A percentile compares a stretch with the other conserved stretches of the same genome.
These are phyloP conservation scores for Parasarocladium wereldwijsianum DNA, from an alignment of 2,329 filamentous ascomycete species.

Conservation along the genomic window DNA sequence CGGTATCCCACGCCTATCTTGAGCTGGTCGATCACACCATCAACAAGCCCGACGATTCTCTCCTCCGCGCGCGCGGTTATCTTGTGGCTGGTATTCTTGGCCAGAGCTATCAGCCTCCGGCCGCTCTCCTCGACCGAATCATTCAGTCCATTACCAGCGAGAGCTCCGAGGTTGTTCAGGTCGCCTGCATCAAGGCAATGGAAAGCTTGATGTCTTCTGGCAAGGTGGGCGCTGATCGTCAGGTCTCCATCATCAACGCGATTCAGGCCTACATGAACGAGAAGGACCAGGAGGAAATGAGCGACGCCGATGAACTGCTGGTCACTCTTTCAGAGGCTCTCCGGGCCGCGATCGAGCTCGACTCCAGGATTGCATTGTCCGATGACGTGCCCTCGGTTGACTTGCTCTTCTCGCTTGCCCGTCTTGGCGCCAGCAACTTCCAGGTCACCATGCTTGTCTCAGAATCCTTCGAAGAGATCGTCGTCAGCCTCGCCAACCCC, in stretches of 20 bases:
- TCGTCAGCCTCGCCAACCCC: slow-evolving; percentile 49
- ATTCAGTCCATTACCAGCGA: slow-evolving; percentile 64
- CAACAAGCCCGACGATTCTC: slow-evolving; percentile 50
- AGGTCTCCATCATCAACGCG: slow-evolving; percentile 45
- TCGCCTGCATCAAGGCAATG: slow-evolving; percentile 76
- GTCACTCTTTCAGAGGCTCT: slow-evolving; percentile 81
- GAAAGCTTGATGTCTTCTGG: slow-evolving; percentile 49
- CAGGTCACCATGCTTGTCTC: slow-evolving; percentile 77
- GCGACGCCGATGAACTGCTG: slow-evolving; percentile 82
- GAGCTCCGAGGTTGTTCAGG: slow-evolving; percentile 75
- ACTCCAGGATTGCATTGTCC: slow-evolving; percentile 59
- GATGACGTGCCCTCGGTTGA: slow-evolving; percentile 62
- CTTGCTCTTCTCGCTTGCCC: slow-evolving; percentile 76
- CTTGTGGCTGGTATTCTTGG: slow-evolving; percentile 71
- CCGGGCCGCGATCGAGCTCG: slow-evolving; percentile 66
- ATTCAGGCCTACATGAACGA: slow-evolving; percentile 60
- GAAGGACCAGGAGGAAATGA: slow-evolving; percentile 70
- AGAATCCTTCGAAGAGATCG: slow-evolving; percentile 84
- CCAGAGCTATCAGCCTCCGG: slow-evolving; percentile 49
- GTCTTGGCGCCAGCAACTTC: slow-evolving; percentile 78
- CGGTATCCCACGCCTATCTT: slow-evolving; percentile 59
- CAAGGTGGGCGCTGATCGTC: slow-evolving; percentile 36
- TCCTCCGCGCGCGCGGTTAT: slow-evolving; percentile 77
- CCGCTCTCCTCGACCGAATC: slow-evolving; percentile 53
- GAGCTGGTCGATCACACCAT: slow-evolving; percentile 70